These are phyloP conservation scores for Lachnellula arida DNA, from an alignment of 2,329 filamentous ascomycete genomes.

Conservation along the genomic window DNA sequence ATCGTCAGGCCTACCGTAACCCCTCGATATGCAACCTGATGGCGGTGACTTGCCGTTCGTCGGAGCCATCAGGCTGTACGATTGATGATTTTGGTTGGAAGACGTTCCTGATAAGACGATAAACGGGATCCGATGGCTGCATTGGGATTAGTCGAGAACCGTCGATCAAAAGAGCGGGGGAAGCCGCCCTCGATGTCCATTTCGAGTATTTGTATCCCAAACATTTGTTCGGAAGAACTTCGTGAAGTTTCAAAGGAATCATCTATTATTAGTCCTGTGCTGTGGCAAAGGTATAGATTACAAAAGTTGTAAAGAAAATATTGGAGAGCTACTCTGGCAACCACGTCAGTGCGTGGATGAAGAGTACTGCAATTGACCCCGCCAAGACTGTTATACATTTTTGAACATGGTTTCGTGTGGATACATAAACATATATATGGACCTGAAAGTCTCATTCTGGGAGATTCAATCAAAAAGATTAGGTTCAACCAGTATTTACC, in stretches of 20 bases:
- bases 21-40: conserved; percentile 13
- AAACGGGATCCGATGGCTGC: conserved; percentile 15
- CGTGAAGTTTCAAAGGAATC: background rate
- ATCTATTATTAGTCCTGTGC: background rate
- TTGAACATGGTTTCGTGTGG: too few species aligned
- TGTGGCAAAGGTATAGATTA: background rate
- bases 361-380: background rate
- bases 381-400: too few species aligned
- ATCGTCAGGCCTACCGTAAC: conserved; percentile 5
- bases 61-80: conserved; percentile 7
- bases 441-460: too few species aligned
- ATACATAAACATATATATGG: too few species aligned
- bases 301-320: background rate
- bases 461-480: too few species aligned
- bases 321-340: background rate
- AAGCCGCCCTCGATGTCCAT: conserved; percentile 8
- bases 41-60: conserved; percentile 10
- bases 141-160: conserved; percentile 17
- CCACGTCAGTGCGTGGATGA: too few species aligned
- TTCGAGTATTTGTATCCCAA: conserved; percentile 15
- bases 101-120: conserved; percentile 15
- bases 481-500: too few species aligned
- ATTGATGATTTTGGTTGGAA: conserved; percentile 18
- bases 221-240: background rate
- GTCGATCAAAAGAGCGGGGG: conserved; percentile 10